Evolutionary conservation across 139 green algal species (phyloP), one percentile per base, ranked within the genome.

Genomic region (Micromonas pusilla): DNA sequence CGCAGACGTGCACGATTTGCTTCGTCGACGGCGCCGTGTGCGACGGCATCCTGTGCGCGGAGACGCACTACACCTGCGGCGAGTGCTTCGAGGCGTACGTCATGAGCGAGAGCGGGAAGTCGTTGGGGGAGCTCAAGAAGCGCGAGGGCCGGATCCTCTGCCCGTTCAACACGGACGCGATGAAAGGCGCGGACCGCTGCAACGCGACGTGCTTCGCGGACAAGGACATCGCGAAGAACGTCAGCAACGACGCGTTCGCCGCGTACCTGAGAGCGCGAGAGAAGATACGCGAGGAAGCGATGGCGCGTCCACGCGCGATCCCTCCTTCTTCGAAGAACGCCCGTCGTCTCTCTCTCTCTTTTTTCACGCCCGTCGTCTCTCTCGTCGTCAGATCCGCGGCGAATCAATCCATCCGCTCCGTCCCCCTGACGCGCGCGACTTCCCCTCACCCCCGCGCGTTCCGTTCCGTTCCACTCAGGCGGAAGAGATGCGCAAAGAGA

Each of bases 21-120:
- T 73, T 45, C 31, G 23, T 52, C 62, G 62, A 68, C 62, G 26
- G 25, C 20, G 16, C 25, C 16, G 62, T 68, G n/a, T 16, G 4
- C 26, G 62, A 36, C 16, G 62, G 62, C 62, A 16, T 68, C 16
- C 5, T 4, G 21, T 75, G 68, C 25, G 37, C 68, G 20, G 36
- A 62, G 20, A 36, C 34, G 25, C 68, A 75, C 68, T 38, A 2
- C 34, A 36, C 33, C 34, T 75, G 68, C 68, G 68, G 13, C 34
- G 33, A 38, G 25, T 75, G 68, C 37, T 75, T 75, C 68, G 30
- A 63, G 19, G 37, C 21, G 37, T 36, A 75, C 68, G 68, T 75
- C 34, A 60, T 26, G 25, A 28, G 6, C 5, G 68, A 75, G 30
- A 36, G 21, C 68, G 37, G 19, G 21, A 75, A 75, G 38, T 34